A percentile compares a stretch with the other conserved stretches of the same genome.
These are phyloP conservation scores for Singerocomus rubriflavus DNA, from an alignment of 1,284 basidiomycete species.

Conservation along the genomic window DNA sequence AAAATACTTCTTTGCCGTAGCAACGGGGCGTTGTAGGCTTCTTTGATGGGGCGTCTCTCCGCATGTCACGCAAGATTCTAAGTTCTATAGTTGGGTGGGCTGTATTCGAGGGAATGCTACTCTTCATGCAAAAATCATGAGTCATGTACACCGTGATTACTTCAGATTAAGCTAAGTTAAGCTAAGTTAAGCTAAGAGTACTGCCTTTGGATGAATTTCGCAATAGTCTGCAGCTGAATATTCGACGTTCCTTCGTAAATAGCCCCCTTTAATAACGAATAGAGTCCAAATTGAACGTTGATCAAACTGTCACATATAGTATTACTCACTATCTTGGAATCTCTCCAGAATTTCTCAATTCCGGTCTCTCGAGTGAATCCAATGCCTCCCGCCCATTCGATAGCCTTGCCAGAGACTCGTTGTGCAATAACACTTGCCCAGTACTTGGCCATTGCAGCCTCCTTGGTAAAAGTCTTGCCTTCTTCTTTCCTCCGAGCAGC, in stretches of 20 bases:
- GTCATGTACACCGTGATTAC: not conserved
- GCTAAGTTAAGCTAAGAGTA: conserved; percentile 44
- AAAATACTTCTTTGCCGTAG: conserved; percentile 25
- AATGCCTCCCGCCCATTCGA: conserved; percentile 96
- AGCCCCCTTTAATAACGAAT: conserved; percentile 56
- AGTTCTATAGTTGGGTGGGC: conserved; percentile 92
- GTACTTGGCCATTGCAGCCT: conserved; percentile 97
- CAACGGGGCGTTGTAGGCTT: conserved; percentile 77
- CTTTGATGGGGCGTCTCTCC: conserved; percentile 81
- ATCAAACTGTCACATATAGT: not conserved
- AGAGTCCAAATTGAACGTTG: conserved; percentile 7
- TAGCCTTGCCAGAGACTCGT: conserved; percentile 82
- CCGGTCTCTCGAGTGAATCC: conserved; percentile 95
- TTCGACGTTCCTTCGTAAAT: conserved; percentile 97
- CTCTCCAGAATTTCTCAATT: conserved; percentile 93
- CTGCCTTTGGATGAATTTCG: conserved; percentile 85
- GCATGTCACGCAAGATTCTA: conserved; percentile 85
- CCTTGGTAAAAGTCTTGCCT: conserved; percentile 82
- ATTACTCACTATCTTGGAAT: conserved; percentile 87
- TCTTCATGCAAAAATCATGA: conserved; percentile 46
- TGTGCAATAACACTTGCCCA: conserved; percentile 89
- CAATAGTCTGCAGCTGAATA: conserved; percentile 96
- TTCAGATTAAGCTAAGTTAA: conserved; percentile 31
- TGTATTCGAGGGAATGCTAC: conserved; percentile 82
- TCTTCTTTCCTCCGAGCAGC: conserved; percentile 94